These are phyloP conservation scores for Serendipita sp. DNA, from an alignment of 768 basidiomycete genomes.

Conservation along the genomic window DNA sequence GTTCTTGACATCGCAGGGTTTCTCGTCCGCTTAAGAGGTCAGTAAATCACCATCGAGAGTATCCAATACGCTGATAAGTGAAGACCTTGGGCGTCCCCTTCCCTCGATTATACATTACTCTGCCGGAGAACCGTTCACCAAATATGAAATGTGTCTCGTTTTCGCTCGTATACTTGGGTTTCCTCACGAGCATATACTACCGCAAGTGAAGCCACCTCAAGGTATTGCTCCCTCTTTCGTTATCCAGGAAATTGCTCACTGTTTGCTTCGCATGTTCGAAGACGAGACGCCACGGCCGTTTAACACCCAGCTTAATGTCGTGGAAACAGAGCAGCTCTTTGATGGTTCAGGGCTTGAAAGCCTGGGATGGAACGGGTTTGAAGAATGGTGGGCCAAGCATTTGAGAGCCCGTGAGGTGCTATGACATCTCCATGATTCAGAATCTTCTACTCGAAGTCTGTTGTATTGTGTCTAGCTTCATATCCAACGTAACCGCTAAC, in stretches of 20 bases:
- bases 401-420: slow-evolving; percentile 15
- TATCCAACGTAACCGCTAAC: too few relatives aligned
- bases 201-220: slow-evolving; percentile 51
- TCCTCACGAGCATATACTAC: slow-evolving; percentile 57
- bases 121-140: slow-evolving; percentile 65
- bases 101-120: slow-evolving; percentile 79
- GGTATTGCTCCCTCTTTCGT: slow-evolving; percentile 18
- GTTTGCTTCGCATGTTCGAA: background rate
- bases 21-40: slow-evolving; percentile 59
- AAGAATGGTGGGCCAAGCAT: slow-evolving; percentile 65
- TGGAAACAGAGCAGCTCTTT: slow-evolving; percentile 50
- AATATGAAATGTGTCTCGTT: slow-evolving; percentile 80
- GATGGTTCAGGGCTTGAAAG: slow-evolving; percentile 34
- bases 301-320: slow-evolving; percentile 64
- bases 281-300: slow-evolving; percentile 61
- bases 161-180: slow-evolving; percentile 56
- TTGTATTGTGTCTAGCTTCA: too few relatives aligned
- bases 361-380: slow-evolving; percentile 51
- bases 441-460: too few relatives aligned
- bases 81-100: slow-evolving; percentile 27
- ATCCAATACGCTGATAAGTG: background rate
- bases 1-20: slow-evolving; percentile 76
- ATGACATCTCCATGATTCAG: too few relatives aligned
- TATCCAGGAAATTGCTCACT: background rate
- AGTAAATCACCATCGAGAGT: slow-evolving; percentile 12